These are phyloP conservation scores for Penicillium palitans DNA, from an alignment of 2,329 filamentous ascomycete genomes.

Conservation along the genomic window DNA sequence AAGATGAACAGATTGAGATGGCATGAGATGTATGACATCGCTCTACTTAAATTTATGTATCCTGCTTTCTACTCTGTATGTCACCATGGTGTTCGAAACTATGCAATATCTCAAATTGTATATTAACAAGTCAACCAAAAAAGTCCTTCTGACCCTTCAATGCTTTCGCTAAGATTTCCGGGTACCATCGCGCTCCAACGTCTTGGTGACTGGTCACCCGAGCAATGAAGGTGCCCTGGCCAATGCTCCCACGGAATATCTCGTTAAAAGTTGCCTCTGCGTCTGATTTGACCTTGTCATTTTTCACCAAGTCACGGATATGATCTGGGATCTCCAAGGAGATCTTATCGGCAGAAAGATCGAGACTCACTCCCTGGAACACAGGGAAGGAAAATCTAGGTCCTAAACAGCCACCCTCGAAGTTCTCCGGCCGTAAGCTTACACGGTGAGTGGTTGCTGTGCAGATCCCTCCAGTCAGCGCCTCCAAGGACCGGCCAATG, in stretches of 20 bases:
- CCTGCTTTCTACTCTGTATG: too few species aligned
- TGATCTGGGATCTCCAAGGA: conserved; percentile 33
- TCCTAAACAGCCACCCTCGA: conserved; percentile 31
- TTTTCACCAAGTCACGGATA: conserved; percentile 25
- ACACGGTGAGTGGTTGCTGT: conserved; percentile 41
- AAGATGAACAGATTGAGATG: too few species aligned
- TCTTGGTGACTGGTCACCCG: conserved; percentile 42
- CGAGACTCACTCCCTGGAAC: conserved; percentile 39
- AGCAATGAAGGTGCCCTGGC: conserved; percentile 38
- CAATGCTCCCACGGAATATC: conserved; percentile 34
- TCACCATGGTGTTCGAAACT: too few species aligned
- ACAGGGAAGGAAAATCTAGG: conserved; percentile 40
- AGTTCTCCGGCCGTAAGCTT: conserved; percentile 31
- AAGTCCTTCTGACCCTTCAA: conserved; percentile 30
- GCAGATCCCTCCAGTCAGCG: conserved; percentile 38
- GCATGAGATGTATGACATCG: too few species aligned
- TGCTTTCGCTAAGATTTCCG: conserved; percentile 33
- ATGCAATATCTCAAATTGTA: too few species aligned
- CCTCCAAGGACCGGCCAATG: conserved; percentile 44
- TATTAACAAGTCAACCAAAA: not conserved
- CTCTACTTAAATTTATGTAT: too few species aligned
- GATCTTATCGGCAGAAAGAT: conserved; percentile 34
- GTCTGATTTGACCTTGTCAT: conserved; percentile 34
- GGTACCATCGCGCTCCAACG: conserved; percentile 40
- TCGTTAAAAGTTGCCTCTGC: conserved; percentile 40